Evolutionary conservation across 2,329 filamentous ascomycete species (phyloP).

Genomic region (Alternaria arborescens): DNA sequence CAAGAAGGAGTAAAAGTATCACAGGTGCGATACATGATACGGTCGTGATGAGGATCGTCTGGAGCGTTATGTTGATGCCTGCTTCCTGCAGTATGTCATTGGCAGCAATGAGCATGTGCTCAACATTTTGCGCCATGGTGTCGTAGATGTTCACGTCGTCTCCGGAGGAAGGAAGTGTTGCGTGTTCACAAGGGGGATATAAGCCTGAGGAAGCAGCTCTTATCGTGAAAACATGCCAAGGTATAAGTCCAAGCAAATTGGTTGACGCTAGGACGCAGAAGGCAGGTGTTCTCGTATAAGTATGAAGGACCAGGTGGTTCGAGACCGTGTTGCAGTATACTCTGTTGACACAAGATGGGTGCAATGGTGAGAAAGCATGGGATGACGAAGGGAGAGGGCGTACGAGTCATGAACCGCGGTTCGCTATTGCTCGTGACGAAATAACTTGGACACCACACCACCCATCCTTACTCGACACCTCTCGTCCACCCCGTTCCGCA

Average conservation of each 20-base stretch:
- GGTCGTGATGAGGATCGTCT: conserved; percentile 26
- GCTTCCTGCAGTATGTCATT: conserved; percentile 19
- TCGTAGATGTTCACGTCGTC: background rate
- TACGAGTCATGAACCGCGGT: conserved; percentile 35
- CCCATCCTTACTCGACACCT: background rate
- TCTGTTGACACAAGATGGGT: background rate
- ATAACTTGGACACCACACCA: conserved; percentile 23
- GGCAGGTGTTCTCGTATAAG: conserved; percentile 16
- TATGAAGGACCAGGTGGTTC: conserved; percentile 1
- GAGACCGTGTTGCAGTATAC: too few relatives aligned
- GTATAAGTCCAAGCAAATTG: conserved; percentile 6
- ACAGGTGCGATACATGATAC: conserved; percentile 28
- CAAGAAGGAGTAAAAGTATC: conserved; percentile 34
- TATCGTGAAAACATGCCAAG: conserved; percentile 26
- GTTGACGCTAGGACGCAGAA: conserved; percentile 19
- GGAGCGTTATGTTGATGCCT: conserved; percentile 25
- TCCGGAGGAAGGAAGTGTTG: background rate
- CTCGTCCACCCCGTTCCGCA: conserved; percentile 6
- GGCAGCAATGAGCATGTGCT: conserved; percentile 21
- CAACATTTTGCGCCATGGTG: conserved; percentile 31
- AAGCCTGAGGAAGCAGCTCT: conserved; percentile 17
- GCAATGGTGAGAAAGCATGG: background rate
- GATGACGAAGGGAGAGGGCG: conserved; percentile 18
- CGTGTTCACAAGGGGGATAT: conserved; percentile 10
- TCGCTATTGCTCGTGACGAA: conserved; percentile 32